Base-by-base conservation (phyloP, 1,284 basidiomycete species). In the Cutaneotrichosporon daszewskae region DNA sequence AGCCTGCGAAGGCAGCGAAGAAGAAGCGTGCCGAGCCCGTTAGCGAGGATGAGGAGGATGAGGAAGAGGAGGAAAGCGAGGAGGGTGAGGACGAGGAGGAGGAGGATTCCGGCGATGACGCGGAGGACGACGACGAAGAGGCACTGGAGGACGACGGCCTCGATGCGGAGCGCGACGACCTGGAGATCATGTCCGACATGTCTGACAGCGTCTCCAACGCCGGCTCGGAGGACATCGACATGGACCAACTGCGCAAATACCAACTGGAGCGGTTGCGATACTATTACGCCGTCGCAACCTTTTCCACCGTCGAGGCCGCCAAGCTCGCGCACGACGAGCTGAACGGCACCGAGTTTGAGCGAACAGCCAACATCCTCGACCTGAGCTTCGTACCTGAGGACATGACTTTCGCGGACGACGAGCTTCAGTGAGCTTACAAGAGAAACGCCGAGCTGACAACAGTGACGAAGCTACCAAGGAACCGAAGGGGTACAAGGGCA, bases 321-420 rank as follows among this genome's bases (percentile, higher is more conserved):
- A 76, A 79, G 6, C 83, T 91, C 63, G 80, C 95, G 14, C 86
- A 87, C 68, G 73, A 79, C 40, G 90, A 97, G 66, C 78, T 96
- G 27, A 87, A 97, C 55, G 91, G 90, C 13, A 89, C 94, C 3
- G 95, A 99, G 68, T 81, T 98, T 35, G 95, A 98, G 69, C 83
- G 89, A 22, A 96, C 94, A 0, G 95, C 95, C 5, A 99, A 99
- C 66, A 78, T 96, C 10, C 87, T 99, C 55, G 89, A 99, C 62
- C 73, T 98, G 37, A 91, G 88, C 62, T 95, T 87, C 68, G 87
- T 96, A 2, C 90, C 91, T 0, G 87, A 94, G 40, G 86, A 80
- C 24, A 95, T 97, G 87, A 76, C 76, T 0, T 97, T 99, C 60
- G 87, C 85, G 20, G 81, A 83, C 31, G 82, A 87, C 32, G 81